Evolutionary conservation across 306 rosid species (phyloP).

Genomic region (Luffa acutangula): DNA sequence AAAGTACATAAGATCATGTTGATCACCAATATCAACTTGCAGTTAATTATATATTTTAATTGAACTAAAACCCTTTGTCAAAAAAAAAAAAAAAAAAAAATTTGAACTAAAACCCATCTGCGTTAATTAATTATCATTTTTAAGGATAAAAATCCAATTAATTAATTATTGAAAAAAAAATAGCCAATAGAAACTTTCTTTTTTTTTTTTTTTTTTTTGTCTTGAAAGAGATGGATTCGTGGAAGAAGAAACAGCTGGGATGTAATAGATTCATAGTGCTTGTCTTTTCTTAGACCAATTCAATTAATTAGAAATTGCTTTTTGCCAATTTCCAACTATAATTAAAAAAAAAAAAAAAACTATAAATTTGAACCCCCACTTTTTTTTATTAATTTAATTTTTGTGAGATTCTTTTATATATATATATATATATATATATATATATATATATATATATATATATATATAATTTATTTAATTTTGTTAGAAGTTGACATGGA

Average conservation of each 20-base stretch:
- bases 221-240: neutral
- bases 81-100: too few species aligned
- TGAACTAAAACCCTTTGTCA: neutral
- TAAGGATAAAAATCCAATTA: neutral
- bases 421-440: too few species aligned
- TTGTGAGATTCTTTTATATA: neutral
- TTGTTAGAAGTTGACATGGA: neutral
- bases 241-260: conserved; percentile 10
- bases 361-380: too few species aligned
- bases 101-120: neutral
- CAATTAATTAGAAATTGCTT: neutral
- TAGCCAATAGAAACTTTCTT: neutral
- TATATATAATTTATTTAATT: neutral
- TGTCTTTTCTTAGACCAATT: conserved; percentile 1
- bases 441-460: too few species aligned
- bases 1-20: neutral
- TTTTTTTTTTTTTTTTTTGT: neutral
- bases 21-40: neutral
- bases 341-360: too few species aligned
- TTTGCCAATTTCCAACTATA: neutral
- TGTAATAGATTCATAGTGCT: neutral
- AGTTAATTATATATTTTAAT: neutral
- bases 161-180: neutral
- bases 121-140: neutral
- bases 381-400: neutral